These are phyloP conservation scores for Hyaloperonospora brassicae DNA, from an alignment of 352 stramenopile genomes.

Conservation along the genomic window DNA sequence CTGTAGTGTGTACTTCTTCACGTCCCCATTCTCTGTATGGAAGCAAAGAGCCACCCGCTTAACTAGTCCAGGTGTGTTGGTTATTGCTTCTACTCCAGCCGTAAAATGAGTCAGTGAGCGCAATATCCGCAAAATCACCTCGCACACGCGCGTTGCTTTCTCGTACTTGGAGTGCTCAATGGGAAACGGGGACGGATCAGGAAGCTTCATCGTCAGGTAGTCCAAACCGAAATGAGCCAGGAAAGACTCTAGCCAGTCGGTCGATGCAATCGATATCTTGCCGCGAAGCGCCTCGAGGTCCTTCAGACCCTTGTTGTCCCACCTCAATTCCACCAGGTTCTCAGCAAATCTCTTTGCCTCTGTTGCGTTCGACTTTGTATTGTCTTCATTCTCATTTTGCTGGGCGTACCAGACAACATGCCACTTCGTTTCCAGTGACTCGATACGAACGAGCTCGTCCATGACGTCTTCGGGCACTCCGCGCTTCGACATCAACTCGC, in stretches of 20 bases:
- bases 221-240: conserved; percentile 67
- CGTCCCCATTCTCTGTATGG: conserved; percentile 71
- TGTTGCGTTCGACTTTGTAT: conserved; percentile 42
- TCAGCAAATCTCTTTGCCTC: conserved; percentile 66
- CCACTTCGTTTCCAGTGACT: conserved; percentile 81
- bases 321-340: conserved; percentile 72
- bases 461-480: conserved; percentile 77
- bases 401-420: conserved; percentile 80
- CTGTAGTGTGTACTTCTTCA: conserved; percentile 80
- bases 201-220: conserved; percentile 82
- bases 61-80: conserved; percentile 68
- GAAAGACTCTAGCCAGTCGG: conserved; percentile 76
- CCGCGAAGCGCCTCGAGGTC: conserved; percentile 59
- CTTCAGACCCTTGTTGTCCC: conserved; percentile 72
- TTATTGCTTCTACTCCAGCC: conserved; percentile 72
- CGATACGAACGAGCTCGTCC: conserved; percentile 78
- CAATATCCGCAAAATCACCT: conserved; percentile 69
- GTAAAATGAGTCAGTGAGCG: conserved; percentile 73
- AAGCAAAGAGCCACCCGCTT: conserved; percentile 78
- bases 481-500: conserved; percentile 67
- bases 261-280: conserved; percentile 61
- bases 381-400: conserved; percentile 70
- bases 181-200: conserved; percentile 69
- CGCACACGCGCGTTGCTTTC: conserved; percentile 64
- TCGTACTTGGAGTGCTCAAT: conserved; percentile 77